phyloP scores from a whole-genome alignment of 2,329 filamentous ascomycete genomes.

The Ascosphaera apis region DNA sequence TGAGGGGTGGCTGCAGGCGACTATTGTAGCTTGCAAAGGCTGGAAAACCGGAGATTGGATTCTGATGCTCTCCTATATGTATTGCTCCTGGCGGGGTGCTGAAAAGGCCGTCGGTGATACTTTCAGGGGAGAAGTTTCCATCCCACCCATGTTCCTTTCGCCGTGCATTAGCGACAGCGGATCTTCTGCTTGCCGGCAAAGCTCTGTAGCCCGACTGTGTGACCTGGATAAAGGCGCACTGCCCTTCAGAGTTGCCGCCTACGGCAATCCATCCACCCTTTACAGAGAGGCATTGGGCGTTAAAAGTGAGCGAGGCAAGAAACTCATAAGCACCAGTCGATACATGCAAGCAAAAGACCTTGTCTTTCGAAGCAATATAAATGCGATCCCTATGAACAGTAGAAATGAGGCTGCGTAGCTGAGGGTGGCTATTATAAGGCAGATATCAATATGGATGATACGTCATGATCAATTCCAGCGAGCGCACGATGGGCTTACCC shows the following conservation, averaged over 20 bases:
- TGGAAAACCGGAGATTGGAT: no score
- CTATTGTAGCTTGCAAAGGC: no score
- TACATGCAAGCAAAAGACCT: slow-evolving; percentile 52
- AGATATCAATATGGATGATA: not conserved
- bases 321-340: slow-evolving; percentile 47
- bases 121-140: no score
- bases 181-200: not conserved
- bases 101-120: no score
- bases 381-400: slow-evolving; percentile 52
- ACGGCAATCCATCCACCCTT: slow-evolving; percentile 75
- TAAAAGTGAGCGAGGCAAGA: slow-evolving; percentile 46
- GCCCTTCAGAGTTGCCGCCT: slow-evolving; percentile 60
- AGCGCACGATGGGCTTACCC: slow-evolving; percentile 26
- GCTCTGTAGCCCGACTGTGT: slow-evolving; percentile 7
- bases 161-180: not conserved
- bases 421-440: slow-evolving; percentile 14
- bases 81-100: no score
- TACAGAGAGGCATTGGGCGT: slow-evolving; percentile 68
- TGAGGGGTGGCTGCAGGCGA: no score
- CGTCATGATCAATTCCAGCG: not conserved
- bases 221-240: slow-evolving; percentile 60
- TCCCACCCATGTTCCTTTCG: not conserved
- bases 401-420: slow-evolving; percentile 69
- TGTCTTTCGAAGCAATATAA: slow-evolving; percentile 60
- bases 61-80: no score